Percentiles rank a stretch among this genome's conserved stretches.
These are phyloP conservation scores for Trametes cinnabarina DNA, from an alignment of 768 basidiomycete genomes.

Conservation along the genomic window DNA sequence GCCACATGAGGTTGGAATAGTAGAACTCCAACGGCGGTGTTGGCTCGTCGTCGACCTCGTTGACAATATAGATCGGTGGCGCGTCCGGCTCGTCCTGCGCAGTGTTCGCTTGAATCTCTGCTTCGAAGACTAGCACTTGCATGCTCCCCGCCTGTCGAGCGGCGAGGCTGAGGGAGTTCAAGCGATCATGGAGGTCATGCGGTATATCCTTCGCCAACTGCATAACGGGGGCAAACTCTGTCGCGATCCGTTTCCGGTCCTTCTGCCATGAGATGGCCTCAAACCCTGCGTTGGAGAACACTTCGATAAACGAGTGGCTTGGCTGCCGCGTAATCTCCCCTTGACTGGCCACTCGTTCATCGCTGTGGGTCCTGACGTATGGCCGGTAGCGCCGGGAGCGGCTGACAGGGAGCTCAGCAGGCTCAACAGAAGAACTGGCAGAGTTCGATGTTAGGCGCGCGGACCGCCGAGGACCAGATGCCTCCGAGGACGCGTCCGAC, in stretches of 20 bases:
- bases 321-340: not conserved
- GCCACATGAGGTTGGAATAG: slow-evolving; percentile 83
- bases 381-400: slow-evolving; percentile 3
- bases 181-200: slow-evolving; percentile 59
- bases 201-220: slow-evolving; percentile 50
- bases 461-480: slow-evolving; percentile 12
- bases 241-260: slow-evolving; percentile 15
- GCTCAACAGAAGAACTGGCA: slow-evolving; percentile 17
- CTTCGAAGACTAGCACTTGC: slow-evolving; percentile 58
- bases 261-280: slow-evolving; percentile 21
- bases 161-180: slow-evolving; percentile 50
- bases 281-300: slow-evolving; percentile 17
- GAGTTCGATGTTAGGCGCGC: slow-evolving; percentile 14
- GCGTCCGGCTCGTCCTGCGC: slow-evolving; percentile 65
- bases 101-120: slow-evolving; percentile 64
- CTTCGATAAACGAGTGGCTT: not conserved
- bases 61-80: slow-evolving; percentile 65
- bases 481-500: slow-evolving; percentile 4
- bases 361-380: slow-evolving; percentile 4
- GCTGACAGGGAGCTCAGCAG: not conserved
- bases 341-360: not conserved
- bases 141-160: slow-evolving; percentile 39
- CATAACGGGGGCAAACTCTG: slow-evolving; percentile 19
- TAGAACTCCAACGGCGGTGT: slow-evolving; percentile 85
- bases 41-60: slow-evolving; percentile 63